Conservation (phyloP, 257 asterid genomes). For the Scutellaria minor region DNA sequence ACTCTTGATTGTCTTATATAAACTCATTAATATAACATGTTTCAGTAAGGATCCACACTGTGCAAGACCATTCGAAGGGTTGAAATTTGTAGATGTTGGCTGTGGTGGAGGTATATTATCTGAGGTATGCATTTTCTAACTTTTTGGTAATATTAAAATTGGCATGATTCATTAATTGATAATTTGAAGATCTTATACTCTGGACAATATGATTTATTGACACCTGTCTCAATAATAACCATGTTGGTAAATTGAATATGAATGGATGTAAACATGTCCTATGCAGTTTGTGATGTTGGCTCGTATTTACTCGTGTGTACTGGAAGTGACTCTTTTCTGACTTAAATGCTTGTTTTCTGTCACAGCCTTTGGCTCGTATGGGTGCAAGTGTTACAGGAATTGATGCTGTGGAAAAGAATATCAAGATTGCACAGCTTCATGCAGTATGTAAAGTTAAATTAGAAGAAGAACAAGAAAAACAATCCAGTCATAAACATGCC, state of each 20-base stretch:
- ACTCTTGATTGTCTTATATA: slow-evolving; percentile 27
- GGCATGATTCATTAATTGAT: slow-evolving; percentile 14
- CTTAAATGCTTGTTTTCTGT: slow-evolving; percentile 11
- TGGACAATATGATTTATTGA: slow-evolving; percentile 4
- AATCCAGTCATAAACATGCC: slow-evolving; percentile 8
- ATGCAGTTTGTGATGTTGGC: neutral
- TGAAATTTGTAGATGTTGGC: slow-evolving; percentile 84
- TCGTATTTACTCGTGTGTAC: slow-evolving; percentile 11
- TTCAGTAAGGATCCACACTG: slow-evolving; percentile 76
- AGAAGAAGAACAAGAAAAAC: neutral
- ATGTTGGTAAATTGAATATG: slow-evolving; percentile 5
- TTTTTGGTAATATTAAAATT: slow-evolving; percentile 24
- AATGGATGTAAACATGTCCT: slow-evolving; percentile 16
- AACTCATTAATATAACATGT: slow-evolving; percentile 39
- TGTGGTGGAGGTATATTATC: slow-evolving; percentile 97
- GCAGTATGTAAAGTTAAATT: slow-evolving; percentile 59
- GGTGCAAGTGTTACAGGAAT: slow-evolving; percentile 87
- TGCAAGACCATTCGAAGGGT: slow-evolving; percentile 86
- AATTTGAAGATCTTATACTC: slow-evolving; percentile 5
- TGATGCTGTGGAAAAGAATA: slow-evolving; percentile 95
- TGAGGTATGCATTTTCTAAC: slow-evolving; percentile 59
- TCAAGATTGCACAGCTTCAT: slow-evolving; percentile 81
- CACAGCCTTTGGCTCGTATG: slow-evolving; percentile 93
- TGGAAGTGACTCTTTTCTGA: slow-evolving; percentile 22
- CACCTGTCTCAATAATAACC: neutral